phyloP scores from a whole-genome alignment of 106 monocot species.

The Triglochin maritima region DNA sequence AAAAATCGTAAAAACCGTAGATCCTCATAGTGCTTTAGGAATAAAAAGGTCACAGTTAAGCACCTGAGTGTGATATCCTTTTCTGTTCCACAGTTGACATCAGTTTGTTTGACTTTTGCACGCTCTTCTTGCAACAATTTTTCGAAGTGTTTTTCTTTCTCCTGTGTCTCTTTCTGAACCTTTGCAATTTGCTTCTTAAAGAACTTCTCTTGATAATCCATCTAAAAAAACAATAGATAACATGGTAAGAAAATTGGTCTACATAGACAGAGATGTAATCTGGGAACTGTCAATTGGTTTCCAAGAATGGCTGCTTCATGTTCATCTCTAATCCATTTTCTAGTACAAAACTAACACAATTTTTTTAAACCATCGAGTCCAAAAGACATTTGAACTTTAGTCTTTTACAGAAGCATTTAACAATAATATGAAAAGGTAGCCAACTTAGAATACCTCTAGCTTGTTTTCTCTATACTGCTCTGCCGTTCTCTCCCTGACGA shows the following conservation, averaged over 20 bases:
- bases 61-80: conserved; percentile 48
- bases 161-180: conserved; percentile 52
- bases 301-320: background rate
- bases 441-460: conserved; percentile 41
- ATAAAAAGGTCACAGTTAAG: too few relatives aligned
- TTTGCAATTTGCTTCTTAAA: conserved; percentile 70
- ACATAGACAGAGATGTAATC: too few relatives aligned
- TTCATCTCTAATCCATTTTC: too few relatives aligned
- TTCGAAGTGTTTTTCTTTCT: conserved; percentile 59
- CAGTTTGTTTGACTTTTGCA: conserved; percentile 40
- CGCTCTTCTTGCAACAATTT: conserved; percentile 50
- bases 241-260: background rate
- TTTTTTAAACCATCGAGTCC: background rate
- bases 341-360: background rate
- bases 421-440: background rate
- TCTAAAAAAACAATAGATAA: conserved; percentile 20
- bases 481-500: conserved; percentile 54
- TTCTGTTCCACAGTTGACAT: conserved; percentile 22
- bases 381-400: background rate
- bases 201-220: conserved; percentile 75
- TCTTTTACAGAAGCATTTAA: background rate
- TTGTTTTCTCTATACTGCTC: conserved; percentile 70
- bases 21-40: too few relatives aligned
- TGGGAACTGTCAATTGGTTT: too few relatives aligned
- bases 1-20: too few relatives aligned